Percentiles rank a stretch among this genome's conserved stretches.
Evolutionary conservation across 441 rosid species (phyloP).

Genomic region (Aleurites moluccanus): DNA sequence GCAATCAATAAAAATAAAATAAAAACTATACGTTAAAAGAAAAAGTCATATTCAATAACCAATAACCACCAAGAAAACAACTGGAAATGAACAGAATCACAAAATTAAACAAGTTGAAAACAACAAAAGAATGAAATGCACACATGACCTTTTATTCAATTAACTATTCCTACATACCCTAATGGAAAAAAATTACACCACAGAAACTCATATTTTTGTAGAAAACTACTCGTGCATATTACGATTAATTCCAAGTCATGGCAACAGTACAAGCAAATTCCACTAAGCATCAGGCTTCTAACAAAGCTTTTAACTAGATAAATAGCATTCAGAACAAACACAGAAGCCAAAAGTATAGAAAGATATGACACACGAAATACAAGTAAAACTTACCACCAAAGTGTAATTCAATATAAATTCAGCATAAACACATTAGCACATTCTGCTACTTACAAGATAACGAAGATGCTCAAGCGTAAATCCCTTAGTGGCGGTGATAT

Average conservation of each 20-base stretch:
- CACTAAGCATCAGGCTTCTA: neutral
- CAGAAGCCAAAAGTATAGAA: neutral
- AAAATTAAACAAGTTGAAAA: neutral
- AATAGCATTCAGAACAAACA: neutral
- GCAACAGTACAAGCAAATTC: neutral
- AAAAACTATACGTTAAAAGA: neutral
- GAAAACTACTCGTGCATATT: constrained; percentile 3
- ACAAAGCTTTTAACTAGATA: constrained; percentile 7
- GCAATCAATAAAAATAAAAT: neutral
- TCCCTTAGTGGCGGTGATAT: constrained; percentile 46
- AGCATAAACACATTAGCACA: constrained; percentile 3
- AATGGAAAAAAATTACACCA: too few relatives aligned
- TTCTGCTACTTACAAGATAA: constrained; percentile 70
- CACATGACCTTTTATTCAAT: neutral
- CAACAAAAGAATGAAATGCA: neutral
- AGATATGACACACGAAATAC: neutral
- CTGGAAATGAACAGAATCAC: neutral
- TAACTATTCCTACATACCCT: too few relatives aligned
- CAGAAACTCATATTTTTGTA: neutral
- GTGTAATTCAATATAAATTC: neutral
- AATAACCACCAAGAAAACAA: neutral
- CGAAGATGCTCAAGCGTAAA: constrained; percentile 89
- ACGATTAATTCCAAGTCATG: neutral
- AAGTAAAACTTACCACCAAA: neutral
- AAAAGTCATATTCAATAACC: neutral